These are phyloP conservation scores for Yamadazyma ubonensis DNA, from an alignment of 805 yeast species.

Conservation along the genomic window DNA sequence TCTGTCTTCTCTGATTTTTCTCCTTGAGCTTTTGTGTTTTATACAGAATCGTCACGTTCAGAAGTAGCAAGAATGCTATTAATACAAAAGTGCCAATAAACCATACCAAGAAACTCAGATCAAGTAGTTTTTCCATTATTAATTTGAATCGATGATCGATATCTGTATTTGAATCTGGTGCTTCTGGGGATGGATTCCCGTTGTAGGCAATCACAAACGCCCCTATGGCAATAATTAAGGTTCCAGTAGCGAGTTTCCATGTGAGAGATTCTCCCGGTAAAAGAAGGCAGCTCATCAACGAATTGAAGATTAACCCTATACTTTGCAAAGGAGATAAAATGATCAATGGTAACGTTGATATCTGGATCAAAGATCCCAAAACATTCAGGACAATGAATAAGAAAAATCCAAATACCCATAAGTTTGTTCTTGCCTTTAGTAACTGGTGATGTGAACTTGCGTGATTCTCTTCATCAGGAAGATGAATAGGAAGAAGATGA, in stretches of 20 bases:
- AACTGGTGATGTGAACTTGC: conserved; percentile 24
- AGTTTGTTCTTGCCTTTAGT: conserved; percentile 41
- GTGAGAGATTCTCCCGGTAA: conserved; percentile 71
- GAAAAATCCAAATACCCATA: conserved; percentile 75
- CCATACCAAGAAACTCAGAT: conserved; percentile 60
- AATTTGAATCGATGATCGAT: conserved; percentile 35
- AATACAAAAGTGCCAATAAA: conserved; percentile 34
- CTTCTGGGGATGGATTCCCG: conserved; percentile 46
- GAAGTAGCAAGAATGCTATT: conserved; percentile 24
- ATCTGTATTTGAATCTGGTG: conserved; percentile 22
- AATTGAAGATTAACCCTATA: conserved; percentile 83
- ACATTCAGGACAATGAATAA: conserved; percentile 73
- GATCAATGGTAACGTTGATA: conserved; percentile 78
- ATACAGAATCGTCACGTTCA: conserved; percentile 21
- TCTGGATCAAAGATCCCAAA: conserved; percentile 79
- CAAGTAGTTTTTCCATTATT: conserved; percentile 35
- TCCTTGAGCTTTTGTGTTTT: conserved; percentile 14
- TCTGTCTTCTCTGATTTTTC: conserved; percentile 10
- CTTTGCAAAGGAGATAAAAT: conserved; percentile 82
- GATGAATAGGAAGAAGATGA: conserved; percentile 47
- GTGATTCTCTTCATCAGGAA: conserved; percentile 18
- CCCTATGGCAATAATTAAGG: conserved; percentile 65
- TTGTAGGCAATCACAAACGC: conserved; percentile 75
- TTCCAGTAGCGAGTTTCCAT: conserved; percentile 55
- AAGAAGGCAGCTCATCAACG: conserved; percentile 62